phyloP scores from a whole-genome alignment of 1,139 yeast genomes.

The Candida sanyaensis region DNA sequence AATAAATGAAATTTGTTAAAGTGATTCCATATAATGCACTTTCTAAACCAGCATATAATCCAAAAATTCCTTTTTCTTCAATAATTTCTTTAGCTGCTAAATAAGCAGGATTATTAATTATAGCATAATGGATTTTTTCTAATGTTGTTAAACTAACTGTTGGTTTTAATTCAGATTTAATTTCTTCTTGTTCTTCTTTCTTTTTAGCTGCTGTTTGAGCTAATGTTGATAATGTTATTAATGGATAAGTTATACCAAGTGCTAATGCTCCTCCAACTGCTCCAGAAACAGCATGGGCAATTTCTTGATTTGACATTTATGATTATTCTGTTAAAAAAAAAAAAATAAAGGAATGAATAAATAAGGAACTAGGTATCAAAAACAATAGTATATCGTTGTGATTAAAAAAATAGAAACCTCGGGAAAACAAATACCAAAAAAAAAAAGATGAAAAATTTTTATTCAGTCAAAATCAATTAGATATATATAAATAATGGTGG shows the following conservation, averaged over 20 bases:
- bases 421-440: not conserved
- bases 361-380: not conserved
- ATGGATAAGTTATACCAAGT: conserved; percentile 82
- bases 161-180: conserved; percentile 11
- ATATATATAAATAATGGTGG: too few species aligned
- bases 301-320: conserved; percentile 30
- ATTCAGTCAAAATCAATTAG: too few species aligned
- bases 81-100: conserved; percentile 49
- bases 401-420: not conserved
- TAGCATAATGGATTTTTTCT: conserved; percentile 22
- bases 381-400: not conserved
- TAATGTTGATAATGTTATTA: conserved; percentile 79
- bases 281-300: conserved; percentile 89
- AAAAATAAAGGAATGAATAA: not conserved
- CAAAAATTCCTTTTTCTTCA: conserved; percentile 64
- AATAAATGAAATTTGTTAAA: conserved; percentile 83
- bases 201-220: conserved; percentile 69
- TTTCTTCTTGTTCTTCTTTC: conserved; percentile 30
- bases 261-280: conserved; percentile 92
- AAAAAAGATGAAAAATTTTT: not conserved
- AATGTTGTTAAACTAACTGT: conserved; percentile 13
- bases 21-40: conserved; percentile 87
- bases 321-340: not conserved
- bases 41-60: conserved; percentile 83
- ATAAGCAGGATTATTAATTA: conserved; percentile 26